Evolutionary conservation across 2,329 filamentous ascomycete species (phyloP).

Genomic region (Nemania sp.): DNA sequence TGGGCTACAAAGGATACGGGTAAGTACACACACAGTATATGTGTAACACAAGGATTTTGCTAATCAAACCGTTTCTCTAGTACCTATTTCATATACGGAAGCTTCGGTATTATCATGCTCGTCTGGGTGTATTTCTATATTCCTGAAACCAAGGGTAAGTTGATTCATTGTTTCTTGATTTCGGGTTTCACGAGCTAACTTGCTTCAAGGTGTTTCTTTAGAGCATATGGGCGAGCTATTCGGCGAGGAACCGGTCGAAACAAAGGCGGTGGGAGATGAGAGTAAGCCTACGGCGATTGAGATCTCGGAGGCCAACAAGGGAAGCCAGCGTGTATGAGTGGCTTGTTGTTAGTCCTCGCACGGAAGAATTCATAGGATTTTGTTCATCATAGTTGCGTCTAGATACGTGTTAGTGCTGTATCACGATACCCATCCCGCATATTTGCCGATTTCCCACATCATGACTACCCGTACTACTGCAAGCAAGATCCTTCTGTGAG

Average conservation of each 20-base stretch:
- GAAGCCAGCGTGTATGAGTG: conserved; percentile 22
- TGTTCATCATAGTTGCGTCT: conserved; percentile 3
- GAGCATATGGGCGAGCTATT: conserved; percentile 65
- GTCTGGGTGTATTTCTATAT: conserved; percentile 64
- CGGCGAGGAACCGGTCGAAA: conserved; percentile 39
- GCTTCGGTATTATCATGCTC: conserved; percentile 64
- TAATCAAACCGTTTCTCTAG: conserved; percentile 20
- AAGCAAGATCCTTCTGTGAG: no score
- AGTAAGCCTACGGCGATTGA: conserved; percentile 30
- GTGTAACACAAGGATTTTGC: background rate
- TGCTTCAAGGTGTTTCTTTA: conserved; percentile 55
- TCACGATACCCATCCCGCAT: conserved; percentile 11
- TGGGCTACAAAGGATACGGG: conserved; percentile 46
- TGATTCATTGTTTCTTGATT: background rate
- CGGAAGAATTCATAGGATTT: no score
- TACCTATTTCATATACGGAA: conserved; percentile 66
- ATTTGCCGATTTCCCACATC: no score
- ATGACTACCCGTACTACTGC: no score
- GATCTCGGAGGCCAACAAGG: conserved; percentile 21
- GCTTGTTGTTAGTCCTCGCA: background rate
- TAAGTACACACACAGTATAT: conserved; percentile 14
- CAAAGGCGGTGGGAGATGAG: conserved; percentile 23
- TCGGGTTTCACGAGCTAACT: conserved; percentile 38
- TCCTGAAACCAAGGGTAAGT: conserved; percentile 41
- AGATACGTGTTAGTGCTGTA: background rate